phyloP scores from a whole-genome alignment of 805 yeast species.

The Hemisphaericaspora nanyangensis region DNA sequence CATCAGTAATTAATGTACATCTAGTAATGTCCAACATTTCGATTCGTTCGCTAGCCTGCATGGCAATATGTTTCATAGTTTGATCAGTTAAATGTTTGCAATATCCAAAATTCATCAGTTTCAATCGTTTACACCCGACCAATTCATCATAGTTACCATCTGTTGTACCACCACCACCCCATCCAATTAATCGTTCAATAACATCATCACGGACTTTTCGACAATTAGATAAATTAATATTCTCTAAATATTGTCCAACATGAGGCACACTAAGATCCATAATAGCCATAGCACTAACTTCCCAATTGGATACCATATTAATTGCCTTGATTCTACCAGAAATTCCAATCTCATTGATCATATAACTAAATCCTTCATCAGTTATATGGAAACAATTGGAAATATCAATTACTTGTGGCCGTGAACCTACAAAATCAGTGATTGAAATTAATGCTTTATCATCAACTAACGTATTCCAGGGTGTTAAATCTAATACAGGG shows the following conservation, averaged over 20 bases:
- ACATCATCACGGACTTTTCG: constrained; percentile 71
- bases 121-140: constrained; percentile 57
- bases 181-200: constrained; percentile 64
- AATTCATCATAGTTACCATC: constrained; percentile 6
- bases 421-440: constrained; percentile 65
- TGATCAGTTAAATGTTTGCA: constrained; percentile 73
- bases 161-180: constrained; percentile 19
- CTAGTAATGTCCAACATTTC: constrained; percentile 61
- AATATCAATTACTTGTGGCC: constrained; percentile 58
- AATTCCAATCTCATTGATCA: constrained; percentile 69
- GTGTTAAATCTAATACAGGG: constrained; percentile 50
- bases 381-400: constrained; percentile 76
- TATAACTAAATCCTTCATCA: constrained; percentile 67
- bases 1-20: constrained; percentile 75
- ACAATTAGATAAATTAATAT: constrained; percentile 67
- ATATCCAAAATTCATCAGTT: constrained; percentile 57
- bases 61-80: constrained; percentile 59
- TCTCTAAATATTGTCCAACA: constrained; percentile 56
- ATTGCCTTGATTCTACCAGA: constrained; percentile 53
- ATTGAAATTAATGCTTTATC: constrained; percentile 56
- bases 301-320: constrained; percentile 71
- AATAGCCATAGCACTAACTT: constrained; percentile 74
- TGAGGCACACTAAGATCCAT: constrained; percentile 70
- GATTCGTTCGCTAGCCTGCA: constrained; percentile 53
- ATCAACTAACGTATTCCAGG: constrained; percentile 58